Percentiles rank a stretch among this genome's conserved stretches.
Conservation (phyloP, 495 filamentous ascomycete species). For the Acidomyces sp. region DNA sequence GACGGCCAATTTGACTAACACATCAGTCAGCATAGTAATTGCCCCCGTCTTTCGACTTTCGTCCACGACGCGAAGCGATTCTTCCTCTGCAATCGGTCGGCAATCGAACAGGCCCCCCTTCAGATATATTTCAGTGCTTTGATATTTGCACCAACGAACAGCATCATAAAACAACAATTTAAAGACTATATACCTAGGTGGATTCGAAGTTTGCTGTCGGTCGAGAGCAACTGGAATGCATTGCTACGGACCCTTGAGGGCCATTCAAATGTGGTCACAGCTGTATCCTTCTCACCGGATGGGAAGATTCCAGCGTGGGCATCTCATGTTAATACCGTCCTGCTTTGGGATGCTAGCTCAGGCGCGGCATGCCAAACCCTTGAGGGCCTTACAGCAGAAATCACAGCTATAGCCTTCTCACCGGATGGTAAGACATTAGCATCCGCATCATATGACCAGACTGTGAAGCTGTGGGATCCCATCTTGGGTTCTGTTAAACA, state of each 20-base stretch:
- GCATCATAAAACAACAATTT: too few relatives aligned
- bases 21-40: background rate
- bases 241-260: background rate
- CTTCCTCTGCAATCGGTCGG: slow-evolving; percentile 15
- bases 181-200: too few relatives aligned
- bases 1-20: background rate
- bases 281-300: background rate
- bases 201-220: too few relatives aligned
- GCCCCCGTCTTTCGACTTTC: slow-evolving; percentile 14
- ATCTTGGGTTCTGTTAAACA: background rate
- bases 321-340: background rate
- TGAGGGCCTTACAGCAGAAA: background rate
- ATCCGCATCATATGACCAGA: background rate
- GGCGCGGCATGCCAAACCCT: background rate
- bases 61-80: slow-evolving; percentile 27
- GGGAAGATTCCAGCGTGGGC: background rate
- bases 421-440: background rate
- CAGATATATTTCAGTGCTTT: slow-evolving; percentile 18
- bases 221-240: background rate
- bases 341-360: background rate
- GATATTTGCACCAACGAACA: too few relatives aligned
- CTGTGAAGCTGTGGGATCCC: background rate
- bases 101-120: slow-evolving; percentile 21
- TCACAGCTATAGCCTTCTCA: background rate
- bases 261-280: background rate